A percentile compares a stretch with the other conserved stretches of the same genome.
Conservation (phyloP, 2,329 filamentous ascomycete species). For the Monosporascus sp. region DNA sequence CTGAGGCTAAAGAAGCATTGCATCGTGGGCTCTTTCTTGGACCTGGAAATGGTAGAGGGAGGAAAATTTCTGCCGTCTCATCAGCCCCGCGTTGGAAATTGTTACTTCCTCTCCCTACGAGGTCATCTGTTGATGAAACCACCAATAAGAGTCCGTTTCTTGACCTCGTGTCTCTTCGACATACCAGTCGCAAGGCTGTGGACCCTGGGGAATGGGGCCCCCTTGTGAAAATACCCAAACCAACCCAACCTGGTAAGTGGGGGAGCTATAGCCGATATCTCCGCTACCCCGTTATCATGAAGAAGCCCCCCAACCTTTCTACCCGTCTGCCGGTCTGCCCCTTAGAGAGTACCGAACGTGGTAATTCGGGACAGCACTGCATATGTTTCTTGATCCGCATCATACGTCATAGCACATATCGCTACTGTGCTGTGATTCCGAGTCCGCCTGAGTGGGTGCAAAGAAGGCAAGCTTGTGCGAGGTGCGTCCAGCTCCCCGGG, state of each 20-base stretch:
- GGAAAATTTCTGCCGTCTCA: slow-evolving; percentile 4
- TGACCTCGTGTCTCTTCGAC: slow-evolving; percentile 21
- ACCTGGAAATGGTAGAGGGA: neutral
- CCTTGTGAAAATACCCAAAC: neutral
- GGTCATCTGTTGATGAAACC: slow-evolving; percentile 1
- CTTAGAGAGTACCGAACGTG: too few relatives aligned
- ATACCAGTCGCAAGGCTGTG: slow-evolving; percentile 20
- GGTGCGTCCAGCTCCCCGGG: too few relatives aligned
- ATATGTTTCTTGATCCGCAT: too few relatives aligned
- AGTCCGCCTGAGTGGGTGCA: too few relatives aligned
- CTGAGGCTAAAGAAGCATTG: neutral
- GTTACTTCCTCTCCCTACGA: slow-evolving; percentile 7
- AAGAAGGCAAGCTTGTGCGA: too few relatives aligned
- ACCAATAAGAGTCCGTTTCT: slow-evolving; percentile 17
- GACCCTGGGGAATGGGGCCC: neutral
- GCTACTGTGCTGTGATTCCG: too few relatives aligned
- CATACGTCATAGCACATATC: too few relatives aligned
- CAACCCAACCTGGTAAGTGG: slow-evolving; percentile 1
- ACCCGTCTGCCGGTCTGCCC: too few relatives aligned
- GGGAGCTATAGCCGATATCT: too few relatives aligned
- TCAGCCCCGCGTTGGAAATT: slow-evolving; percentile 11
- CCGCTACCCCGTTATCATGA: too few relatives aligned
- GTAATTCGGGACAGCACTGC: too few relatives aligned
- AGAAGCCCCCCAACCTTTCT: too few relatives aligned
- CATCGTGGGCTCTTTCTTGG: neutral